phyloP scores from a whole-genome alignment of 257 asterid species.

The Ocimum tenuiflorum region DNA sequence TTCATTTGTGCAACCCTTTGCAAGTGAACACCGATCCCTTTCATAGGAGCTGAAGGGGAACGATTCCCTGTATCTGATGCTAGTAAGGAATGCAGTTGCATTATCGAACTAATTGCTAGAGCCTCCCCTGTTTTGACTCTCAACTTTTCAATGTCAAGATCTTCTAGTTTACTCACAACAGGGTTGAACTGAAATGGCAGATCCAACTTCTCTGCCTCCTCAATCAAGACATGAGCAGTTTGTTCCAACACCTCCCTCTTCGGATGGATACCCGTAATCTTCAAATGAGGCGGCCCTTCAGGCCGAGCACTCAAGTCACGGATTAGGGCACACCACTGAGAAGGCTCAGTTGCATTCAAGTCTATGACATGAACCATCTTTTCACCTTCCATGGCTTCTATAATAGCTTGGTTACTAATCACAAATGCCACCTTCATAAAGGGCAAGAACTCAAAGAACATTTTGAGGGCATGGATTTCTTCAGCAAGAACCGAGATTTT shows the following conservation, averaged over 20 bases:
- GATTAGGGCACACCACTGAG: conserved; percentile 56
- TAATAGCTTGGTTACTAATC: conserved; percentile 59
- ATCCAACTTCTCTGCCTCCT: conserved; percentile 62
- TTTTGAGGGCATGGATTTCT: conserved; percentile 28
- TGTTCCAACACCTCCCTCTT: conserved; percentile 48
- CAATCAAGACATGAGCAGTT: conserved; percentile 39
- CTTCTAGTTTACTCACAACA: conserved; percentile 37
- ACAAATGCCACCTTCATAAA: conserved; percentile 56
- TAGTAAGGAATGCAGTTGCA: conserved; percentile 49
- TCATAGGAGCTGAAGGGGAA: conserved; percentile 36
- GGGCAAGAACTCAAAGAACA: conserved; percentile 57
- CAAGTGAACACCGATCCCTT: conserved; percentile 21
- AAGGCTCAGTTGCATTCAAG: conserved; percentile 49
- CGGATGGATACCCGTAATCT: conserved; percentile 57
- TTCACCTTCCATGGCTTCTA: conserved; percentile 76
- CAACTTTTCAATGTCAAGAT: conserved; percentile 46
- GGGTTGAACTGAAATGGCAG: conserved; percentile 63
- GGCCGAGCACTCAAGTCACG: conserved; percentile 42
- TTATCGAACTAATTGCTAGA: conserved; percentile 48
- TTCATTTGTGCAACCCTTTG: conserved; percentile 26
- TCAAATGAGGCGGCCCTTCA: conserved; percentile 64
- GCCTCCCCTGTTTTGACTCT: conserved; percentile 70
- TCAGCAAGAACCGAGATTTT: conserved; percentile 24
- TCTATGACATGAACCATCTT: conserved; percentile 62
- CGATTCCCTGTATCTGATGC: too few relatives aligned